Conservation (phyloP, 1,284 basidiomycete genomes). For the Puccinia horiana region DNA sequence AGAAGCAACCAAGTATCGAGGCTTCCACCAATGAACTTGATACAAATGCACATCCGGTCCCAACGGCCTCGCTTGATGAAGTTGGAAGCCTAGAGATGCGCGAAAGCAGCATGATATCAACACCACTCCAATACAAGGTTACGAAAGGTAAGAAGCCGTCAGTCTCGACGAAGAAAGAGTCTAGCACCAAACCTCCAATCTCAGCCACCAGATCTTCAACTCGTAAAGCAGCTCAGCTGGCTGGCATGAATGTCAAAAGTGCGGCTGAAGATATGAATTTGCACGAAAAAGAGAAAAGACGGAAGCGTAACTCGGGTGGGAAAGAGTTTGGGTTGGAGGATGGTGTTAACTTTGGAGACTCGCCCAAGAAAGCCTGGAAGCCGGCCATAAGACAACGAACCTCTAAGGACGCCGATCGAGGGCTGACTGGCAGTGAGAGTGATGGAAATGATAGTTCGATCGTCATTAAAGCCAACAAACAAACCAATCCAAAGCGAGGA, state of each 20-base stretch:
- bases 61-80: not conserved
- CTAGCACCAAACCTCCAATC: not conserved
- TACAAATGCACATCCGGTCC: not conserved
- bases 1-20: not conserved
- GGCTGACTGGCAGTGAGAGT: not conserved
- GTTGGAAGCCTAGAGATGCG: not conserved
- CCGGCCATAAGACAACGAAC: not conserved
- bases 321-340: not conserved
- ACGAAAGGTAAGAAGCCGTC: not conserved
- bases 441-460: not conserved
- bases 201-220: constrained; percentile 16
- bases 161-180: not conserved
- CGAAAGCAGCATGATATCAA: not conserved
- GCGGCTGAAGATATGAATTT: constrained; percentile 37
- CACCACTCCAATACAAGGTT: not conserved
- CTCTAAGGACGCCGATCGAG: not conserved
- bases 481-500: not conserved
- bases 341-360: constrained; percentile 30
- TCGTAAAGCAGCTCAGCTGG: constrained; percentile 27
- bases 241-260: constrained; percentile 3
- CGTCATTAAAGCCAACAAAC: not conserved
- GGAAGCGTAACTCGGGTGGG: not conserved
- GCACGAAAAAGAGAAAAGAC: constrained; percentile 42
- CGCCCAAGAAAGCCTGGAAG: not conserved
- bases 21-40: not conserved